A percentile compares a stretch with the other conserved stretches of the same genome.
Evolutionary conservation across 2,329 filamentous ascomycete genomes (phyloP).

Genomic region (Hymenoscyphus albidus): DNA sequence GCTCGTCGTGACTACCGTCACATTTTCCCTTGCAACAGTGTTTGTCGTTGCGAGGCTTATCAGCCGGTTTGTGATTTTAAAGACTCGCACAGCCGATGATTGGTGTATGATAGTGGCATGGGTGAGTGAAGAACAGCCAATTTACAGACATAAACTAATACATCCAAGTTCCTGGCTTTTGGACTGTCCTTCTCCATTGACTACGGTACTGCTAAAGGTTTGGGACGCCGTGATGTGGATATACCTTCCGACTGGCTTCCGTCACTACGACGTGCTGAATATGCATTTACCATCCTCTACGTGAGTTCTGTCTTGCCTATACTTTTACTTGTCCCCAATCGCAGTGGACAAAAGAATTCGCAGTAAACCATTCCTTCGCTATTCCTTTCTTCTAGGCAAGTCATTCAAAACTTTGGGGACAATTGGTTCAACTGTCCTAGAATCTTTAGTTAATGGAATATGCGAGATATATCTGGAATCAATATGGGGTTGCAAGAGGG

Average conservation of each 20-base stretch:
- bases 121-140: slow-evolving; percentile 40
- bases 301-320: slow-evolving; percentile 38
- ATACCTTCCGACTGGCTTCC: slow-evolving; percentile 49
- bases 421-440: too few relatives aligned
- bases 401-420: too few relatives aligned
- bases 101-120: slow-evolving; percentile 77
- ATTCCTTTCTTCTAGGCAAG: too few relatives aligned
- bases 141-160: slow-evolving; percentile 1
- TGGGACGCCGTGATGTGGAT: slow-evolving; percentile 64
- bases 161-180: slow-evolving; percentile 51
- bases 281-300: slow-evolving; percentile 61
- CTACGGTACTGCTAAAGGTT: slow-evolving; percentile 58
- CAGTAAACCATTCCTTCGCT: too few relatives aligned
- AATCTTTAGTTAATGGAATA: too few relatives aligned
- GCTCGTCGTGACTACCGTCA: slow-evolving; percentile 66
- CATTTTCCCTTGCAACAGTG: slow-evolving; percentile 64
- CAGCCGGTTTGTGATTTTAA: slow-evolving; percentile 70
- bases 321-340: neutral
- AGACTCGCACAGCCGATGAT: slow-evolving; percentile 71
- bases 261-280: slow-evolving; percentile 56
- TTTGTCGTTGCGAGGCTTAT: slow-evolving; percentile 74
- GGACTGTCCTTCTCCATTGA: slow-evolving; percentile 65
- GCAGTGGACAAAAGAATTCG: too few relatives aligned
- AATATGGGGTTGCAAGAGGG: neutral
- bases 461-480: too few relatives aligned